Evolutionary conservation across 164 flowering plant species (phyloP).

Genomic region (Stephania japonica): DNA sequence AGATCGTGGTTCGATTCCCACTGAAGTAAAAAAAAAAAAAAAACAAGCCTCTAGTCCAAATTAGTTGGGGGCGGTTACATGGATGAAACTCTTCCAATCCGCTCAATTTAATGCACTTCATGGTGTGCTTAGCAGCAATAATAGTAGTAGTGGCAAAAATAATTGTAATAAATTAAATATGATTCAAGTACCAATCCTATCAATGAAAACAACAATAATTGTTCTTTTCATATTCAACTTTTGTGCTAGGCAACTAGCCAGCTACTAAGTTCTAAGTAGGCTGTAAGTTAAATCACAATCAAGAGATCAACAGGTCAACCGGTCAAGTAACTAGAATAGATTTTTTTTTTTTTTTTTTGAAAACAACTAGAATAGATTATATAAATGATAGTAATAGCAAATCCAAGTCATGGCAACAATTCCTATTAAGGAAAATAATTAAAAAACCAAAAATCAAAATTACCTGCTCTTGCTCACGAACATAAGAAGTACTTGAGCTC

Average conservation of each 20-base stretch:
- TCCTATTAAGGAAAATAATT: background rate
- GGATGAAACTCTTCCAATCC: too few relatives aligned
- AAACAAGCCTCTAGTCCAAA: too few relatives aligned
- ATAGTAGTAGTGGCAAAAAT: too few relatives aligned
- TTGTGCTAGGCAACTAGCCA: background rate
- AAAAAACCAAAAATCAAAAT: background rate
- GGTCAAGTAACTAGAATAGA: background rate
- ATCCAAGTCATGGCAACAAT: background rate
- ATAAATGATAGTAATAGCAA: background rate
- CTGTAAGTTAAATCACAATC: background rate
- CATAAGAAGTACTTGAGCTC: slow-evolving; percentile 38
- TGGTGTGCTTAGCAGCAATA: too few relatives aligned
- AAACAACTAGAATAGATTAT: background rate
- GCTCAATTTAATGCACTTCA: too few relatives aligned
- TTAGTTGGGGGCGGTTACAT: too few relatives aligned
- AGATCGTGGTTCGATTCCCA: too few relatives aligned
- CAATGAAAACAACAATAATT: too few relatives aligned
- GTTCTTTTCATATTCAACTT: background rate
- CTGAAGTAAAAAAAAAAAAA: too few relatives aligned
- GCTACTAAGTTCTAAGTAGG: background rate
- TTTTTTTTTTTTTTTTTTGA: too few relatives aligned
- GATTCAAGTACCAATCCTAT: too few relatives aligned
- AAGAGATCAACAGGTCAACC: background rate
- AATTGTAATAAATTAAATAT: too few relatives aligned
- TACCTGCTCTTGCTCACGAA: slow-evolving; percentile 55